Evolutionary conservation across 2,329 filamentous ascomycete species (phyloP), one percentile per base, ranked within the genome.

Genomic region (Phialophora macrospora): DNA sequence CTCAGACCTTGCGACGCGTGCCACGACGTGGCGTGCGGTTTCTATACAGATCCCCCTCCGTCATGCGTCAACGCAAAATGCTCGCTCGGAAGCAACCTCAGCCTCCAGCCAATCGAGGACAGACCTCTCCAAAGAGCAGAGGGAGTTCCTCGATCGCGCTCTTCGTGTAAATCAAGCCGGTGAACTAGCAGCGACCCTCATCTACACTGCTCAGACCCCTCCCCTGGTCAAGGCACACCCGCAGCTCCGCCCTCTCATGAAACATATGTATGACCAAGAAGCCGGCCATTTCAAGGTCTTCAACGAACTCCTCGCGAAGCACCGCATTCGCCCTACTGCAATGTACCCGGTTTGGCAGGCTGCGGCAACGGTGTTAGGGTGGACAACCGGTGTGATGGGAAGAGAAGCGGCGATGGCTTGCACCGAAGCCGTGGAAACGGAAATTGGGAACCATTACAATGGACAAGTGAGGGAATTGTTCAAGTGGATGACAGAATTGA

Each of bases 231-330:
- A 87, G 70, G 86, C 89, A 4, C 89, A 97, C 76, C 94, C 95
- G 0, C 91, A 97, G 75, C 88, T 99, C 20, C 89, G 92, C 6
- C 90, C 92, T 0, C 81, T 98, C 34, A 97, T 99, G 92, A 87
- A 89, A 73, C 95, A 98, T 84, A 99, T 99, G 95, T 93, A 97
- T 82, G 92, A 95, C 74, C 95, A 99, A 77, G 95, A 99, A 82
- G 92, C 87, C 12, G 90, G 88, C 8, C 95, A 99, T 78, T 88
- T 98, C 72, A 79, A 81, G 3, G 95, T 89, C 41, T 99, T 98
- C 84, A 96, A 97, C 78, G 74, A 82, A 2, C 84, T 98, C 28
- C 82, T 98, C 4, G 88, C 90, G 20, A 90, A 89, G 74, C 95
- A 98, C 78, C 92, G 93, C 63, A 88, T 99, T 59, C 91, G 95